Evolutionary conservation across 345 rosid genomes (phyloP), one percentile per base, ranked within the genome.

Genomic region (Corymbia maculata): DNA sequence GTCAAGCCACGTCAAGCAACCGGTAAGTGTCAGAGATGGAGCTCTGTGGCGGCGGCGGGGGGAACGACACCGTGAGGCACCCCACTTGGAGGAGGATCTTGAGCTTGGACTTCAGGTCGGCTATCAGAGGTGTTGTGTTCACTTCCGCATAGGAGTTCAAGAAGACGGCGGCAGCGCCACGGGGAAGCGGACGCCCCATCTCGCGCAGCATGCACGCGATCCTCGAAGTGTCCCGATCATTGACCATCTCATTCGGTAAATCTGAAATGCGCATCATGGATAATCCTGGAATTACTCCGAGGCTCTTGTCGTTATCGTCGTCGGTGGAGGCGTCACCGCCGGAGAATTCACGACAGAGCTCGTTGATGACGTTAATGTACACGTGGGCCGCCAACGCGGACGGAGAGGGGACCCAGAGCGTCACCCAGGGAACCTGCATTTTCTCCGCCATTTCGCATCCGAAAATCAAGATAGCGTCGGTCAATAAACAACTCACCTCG

Each of bases 1-100:
- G 84, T 92, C 92, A 1, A 95, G 79, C 97, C 97, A 96, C n/a
- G 90, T 87, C 87, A 95, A 88, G 86, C 97, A 95, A 0, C 93
- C 91, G 15, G 87, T 64, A n/a, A n/a, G 70, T 11, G 36, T 64
- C 70, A 13, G 70, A 64, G 36, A 32, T 9, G 5, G 36, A 75
- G 88, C 15, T 64, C 1, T 1, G 22, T 0, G 22, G 42, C 86
- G 17, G 44, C 3, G 44, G 87, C 7, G 36, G 84, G 50, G 87
- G 85, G 14, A 87, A 57, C 1, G 91, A 36, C 50, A 88, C 21
- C 22, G 89, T 85, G 28, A 86, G 44, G 64, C 86, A 85, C 1
- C 94, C 93, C 4, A 94, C 89, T 59, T 64, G 89, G 13, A 94
- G 90, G 85, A 90, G 89, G 21, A 79, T 57, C 52, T 89, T 89